Conservation (phyloP, 2,329 filamentous ascomycete genomes). For the Verticillium tricorpus region DNA sequence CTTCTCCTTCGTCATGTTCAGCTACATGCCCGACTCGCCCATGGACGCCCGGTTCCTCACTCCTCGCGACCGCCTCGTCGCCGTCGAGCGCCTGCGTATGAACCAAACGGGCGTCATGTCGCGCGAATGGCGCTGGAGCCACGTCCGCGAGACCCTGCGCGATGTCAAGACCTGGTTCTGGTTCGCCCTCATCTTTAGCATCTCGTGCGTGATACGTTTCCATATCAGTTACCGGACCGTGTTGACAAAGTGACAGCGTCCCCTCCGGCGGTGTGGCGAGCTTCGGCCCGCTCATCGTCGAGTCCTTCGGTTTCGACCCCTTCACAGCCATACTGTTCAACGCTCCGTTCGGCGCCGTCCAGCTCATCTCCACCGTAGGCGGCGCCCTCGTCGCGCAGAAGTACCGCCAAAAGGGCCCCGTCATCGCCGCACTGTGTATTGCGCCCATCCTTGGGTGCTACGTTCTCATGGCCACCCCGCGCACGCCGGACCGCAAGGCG, state of each 20-base stretch:
- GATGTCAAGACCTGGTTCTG: constrained; percentile 40
- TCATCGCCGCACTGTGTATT: constrained; percentile 48
- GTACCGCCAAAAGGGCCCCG: constrained; percentile 51
- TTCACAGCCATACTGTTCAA: constrained; percentile 57
- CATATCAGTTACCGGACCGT: neutral
- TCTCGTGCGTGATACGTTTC: constrained; percentile 34
- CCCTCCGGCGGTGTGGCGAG: constrained; percentile 54
- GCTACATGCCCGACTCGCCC: constrained; percentile 61
- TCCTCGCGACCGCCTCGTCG: constrained; percentile 51
- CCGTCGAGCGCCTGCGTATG: constrained; percentile 50
- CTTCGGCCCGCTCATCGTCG: constrained; percentile 54
- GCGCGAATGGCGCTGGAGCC: constrained; percentile 34
- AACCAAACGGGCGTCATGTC: constrained; percentile 42
- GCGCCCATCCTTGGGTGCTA: constrained; percentile 53
- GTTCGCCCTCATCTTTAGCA: constrained; percentile 42
- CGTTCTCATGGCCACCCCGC: constrained; percentile 46
- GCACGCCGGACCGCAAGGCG: constrained; percentile 37
- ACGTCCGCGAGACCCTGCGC: constrained; percentile 30
- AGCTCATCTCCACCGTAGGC: constrained; percentile 55
- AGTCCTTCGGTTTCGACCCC: constrained; percentile 51
- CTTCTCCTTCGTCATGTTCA: constrained; percentile 42
- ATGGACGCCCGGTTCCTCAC: constrained; percentile 54
- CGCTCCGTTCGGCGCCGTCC: constrained; percentile 56
- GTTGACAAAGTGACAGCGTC: constrained; percentile 22
- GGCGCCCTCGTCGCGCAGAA: constrained; percentile 50